Percentiles rank a stretch among this genome's conserved stretches.
These are phyloP conservation scores for Naganishia sp. DNA, from an alignment of 1,284 basidiomycete genomes.

Conservation along the genomic window DNA sequence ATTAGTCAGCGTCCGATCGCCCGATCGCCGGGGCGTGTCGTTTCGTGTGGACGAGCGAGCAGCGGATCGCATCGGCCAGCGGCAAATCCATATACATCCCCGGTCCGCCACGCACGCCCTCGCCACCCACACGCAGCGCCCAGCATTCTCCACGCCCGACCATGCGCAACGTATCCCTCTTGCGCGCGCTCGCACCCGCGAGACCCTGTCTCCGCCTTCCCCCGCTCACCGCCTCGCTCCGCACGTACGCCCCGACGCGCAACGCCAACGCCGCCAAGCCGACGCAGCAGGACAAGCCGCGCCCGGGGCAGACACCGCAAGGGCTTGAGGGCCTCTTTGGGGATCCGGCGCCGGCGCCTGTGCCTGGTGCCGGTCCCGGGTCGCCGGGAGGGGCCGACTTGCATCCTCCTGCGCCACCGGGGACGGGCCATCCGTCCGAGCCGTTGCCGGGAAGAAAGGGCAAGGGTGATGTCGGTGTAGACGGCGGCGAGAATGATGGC, in stretches of 20 bases:
- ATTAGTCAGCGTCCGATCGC: no score
- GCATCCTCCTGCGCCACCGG: conserved; percentile 41
- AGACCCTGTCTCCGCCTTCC: neutral
- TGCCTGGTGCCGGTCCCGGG: conserved; percentile 24
- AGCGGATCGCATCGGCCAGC: neutral
- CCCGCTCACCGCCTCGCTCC: neutral
- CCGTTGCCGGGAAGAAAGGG: conserved; percentile 42
- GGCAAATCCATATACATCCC: neutral
- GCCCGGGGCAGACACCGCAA: conserved; percentile 35
- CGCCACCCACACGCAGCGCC: neutral
- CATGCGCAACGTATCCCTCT: conserved; percentile 23
- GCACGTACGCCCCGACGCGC: neutral
- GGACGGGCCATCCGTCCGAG: conserved; percentile 40
- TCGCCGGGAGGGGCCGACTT: conserved; percentile 30
- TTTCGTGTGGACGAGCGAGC: neutral
- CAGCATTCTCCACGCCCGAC: neutral
- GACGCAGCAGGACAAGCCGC: conserved; percentile 1
- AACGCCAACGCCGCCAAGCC: conserved; percentile 21
- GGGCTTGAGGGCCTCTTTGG: conserved; percentile 50
- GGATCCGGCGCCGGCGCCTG: conserved; percentile 32
- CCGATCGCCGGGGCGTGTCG: no score
- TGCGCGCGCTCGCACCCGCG: conserved; percentile 22
- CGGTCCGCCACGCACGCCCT: neutral
- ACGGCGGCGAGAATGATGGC: conserved; percentile 39
- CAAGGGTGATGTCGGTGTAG: conserved; percentile 37